Conservation (phyloP, 306 rosid species). For the Styphnolobium japonicum region DNA sequence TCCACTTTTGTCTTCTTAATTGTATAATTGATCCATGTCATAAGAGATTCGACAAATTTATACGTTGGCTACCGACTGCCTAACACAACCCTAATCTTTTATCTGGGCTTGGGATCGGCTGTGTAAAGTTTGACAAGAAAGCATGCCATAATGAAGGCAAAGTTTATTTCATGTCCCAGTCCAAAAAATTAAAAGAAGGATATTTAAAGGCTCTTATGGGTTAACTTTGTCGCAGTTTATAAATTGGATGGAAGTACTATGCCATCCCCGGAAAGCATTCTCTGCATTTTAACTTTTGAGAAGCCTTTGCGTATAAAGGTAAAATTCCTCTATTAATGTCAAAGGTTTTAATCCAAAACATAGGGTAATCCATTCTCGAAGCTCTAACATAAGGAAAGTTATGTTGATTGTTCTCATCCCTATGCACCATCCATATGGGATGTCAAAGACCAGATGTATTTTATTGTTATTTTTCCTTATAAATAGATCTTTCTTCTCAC, state of each 20-base stretch:
- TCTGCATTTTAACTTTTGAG: background rate
- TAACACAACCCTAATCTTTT: background rate
- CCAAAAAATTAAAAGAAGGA: background rate
- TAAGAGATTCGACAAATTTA: background rate
- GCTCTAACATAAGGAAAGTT: background rate
- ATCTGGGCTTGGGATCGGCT: background rate
- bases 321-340: background rate
- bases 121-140: background rate
- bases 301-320: background rate
- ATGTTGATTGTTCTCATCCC: background rate
- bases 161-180: background rate
- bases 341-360: background rate
- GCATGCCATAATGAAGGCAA: background rate
- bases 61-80: background rate
- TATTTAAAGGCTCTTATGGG: background rate
- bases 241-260: background rate
- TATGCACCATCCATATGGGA: background rate
- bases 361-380: background rate
- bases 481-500: background rate
- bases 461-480: background rate
- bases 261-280: background rate
- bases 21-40: background rate
- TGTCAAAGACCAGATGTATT: background rate
- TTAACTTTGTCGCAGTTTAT: background rate
- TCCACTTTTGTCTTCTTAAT: background rate